Evolutionary conservation across 2,329 filamentous ascomycete genomes (phyloP), one percentile per base, ranked within the genome.

Genomic region (Fusarium sp.): DNA sequence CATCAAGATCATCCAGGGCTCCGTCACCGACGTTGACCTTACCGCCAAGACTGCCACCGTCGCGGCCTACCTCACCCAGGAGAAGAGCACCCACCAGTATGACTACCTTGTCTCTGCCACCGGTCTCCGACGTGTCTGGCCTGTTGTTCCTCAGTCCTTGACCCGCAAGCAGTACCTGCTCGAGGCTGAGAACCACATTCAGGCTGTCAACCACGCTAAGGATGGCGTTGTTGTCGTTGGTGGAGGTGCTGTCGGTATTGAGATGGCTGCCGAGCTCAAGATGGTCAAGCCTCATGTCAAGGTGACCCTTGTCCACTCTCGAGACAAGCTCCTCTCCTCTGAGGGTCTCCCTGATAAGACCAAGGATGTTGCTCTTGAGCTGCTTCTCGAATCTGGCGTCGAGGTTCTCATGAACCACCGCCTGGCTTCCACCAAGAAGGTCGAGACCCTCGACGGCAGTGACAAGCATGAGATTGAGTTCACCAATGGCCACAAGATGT

Each of bases 211-310:
- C 40, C 84, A 84, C 33, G 89, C 90, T 2, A 83, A 81, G 6
- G 84, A 90, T 22, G 90, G 89, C 1, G 89, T 95, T 1, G 88
- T 94, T 0, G 87, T 96, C 25, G 90, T 96, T n/a, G 93, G 94
- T 20, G 94, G 94, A 72, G 84, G 93, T 59, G 94, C 94, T 8
- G 94, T 95, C 1, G 94, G 94, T 10, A 91, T 95, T 64, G 94
- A 96, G 80, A 95, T 96, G 87, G 93, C 94, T 0, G 90, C 92
- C 2, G 94, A 97, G 83, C 85, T 95, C 63, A 95, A 95, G 82
- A 81, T 89, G 54, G 84, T 91, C 27, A 87, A 92, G 70, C 93
- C 94, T 0, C 78, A 88, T 12, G 84, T 90, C 63, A 88, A 88
- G 45, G 91, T 96, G n/a, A 93, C 90, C 1, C 87, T 97, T 2